Conservation (phyloP, 768 basidiomycete species). For the Pleurotus salmoneostramineus region DNA sequence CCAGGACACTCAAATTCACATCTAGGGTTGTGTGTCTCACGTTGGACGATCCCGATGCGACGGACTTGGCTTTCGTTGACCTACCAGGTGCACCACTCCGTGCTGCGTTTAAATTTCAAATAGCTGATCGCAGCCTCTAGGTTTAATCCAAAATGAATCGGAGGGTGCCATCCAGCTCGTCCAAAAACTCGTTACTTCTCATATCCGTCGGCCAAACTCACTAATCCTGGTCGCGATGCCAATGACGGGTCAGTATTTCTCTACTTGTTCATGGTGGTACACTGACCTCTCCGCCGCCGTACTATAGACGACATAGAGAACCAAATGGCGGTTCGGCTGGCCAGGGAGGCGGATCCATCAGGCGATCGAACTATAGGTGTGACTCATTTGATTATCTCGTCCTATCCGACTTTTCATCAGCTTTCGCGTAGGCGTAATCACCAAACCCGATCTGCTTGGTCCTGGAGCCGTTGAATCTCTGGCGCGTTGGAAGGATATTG, state of each 20-base stretch:
- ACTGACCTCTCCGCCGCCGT: neutral
- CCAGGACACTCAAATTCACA: constrained; percentile 31
- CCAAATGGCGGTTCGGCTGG: constrained; percentile 53
- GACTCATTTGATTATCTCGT: neutral
- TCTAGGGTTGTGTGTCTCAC: constrained; percentile 46
- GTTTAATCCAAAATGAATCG: constrained; percentile 54
- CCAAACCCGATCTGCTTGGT: constrained; percentile 60
- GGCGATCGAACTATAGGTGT: constrained; percentile 63
- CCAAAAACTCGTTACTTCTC: constrained; percentile 37
- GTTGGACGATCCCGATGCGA: constrained; percentile 38
- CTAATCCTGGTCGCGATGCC: constrained; percentile 66
- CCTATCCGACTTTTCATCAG: neutral
- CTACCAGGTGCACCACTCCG: constrained; percentile 38
- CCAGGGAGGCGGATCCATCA: constrained; percentile 44
- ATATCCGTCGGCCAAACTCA: constrained; percentile 47
- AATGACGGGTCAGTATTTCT: constrained; percentile 44
- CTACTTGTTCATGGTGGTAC: neutral
- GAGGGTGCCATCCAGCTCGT: constrained; percentile 40
- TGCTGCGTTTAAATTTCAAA: constrained; percentile 14
- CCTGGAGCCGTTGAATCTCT: constrained; percentile 36
- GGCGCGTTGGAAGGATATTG: constrained; percentile 43
- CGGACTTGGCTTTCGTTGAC: constrained; percentile 51
- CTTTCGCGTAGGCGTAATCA: constrained; percentile 50
- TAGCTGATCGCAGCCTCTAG: constrained; percentile 24
- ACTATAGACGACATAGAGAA: constrained; percentile 63